These are phyloP conservation scores for Plantago elongata DNA, from an alignment of 257 asterid species.

Conservation along the genomic window DNA sequence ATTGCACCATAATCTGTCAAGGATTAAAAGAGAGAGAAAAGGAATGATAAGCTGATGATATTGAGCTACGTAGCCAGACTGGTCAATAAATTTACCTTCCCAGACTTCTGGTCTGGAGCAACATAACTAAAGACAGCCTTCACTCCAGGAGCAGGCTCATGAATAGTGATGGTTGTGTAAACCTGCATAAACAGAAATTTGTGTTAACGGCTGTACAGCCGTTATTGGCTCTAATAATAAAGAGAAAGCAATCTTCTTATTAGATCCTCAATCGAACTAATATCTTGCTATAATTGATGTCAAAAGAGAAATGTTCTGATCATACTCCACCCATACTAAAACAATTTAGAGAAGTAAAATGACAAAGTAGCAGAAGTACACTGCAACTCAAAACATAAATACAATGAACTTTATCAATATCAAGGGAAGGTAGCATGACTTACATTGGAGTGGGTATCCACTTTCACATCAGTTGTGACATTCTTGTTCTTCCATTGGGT, in stretches of 20 bases:
- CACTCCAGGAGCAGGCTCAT: constrained; percentile 96
- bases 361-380: constrained; percentile 1
- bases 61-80: too few relatives aligned
- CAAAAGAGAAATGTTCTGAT: not conserved
- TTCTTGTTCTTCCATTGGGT: constrained; percentile 69
- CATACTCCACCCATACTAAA: not conserved
- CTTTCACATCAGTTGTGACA: constrained; percentile 72
- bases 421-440: constrained; percentile 20
- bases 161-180: constrained; percentile 61
- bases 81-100: constrained; percentile 49
- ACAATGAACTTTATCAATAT: not conserved
- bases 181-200: constrained; percentile 40
- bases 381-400: not conserved
- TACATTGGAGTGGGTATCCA: constrained; percentile 66
- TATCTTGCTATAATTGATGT: not conserved
- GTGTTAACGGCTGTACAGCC: not conserved
- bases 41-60: too few relatives aligned
- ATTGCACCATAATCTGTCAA: too few relatives aligned
- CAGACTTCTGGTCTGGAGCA: constrained; percentile 88
- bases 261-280: too few relatives aligned
- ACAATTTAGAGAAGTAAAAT: not conserved
- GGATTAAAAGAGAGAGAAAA: too few relatives aligned
- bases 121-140: constrained; percentile 77
- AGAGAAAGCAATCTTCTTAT: too few relatives aligned
- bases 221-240: too few relatives aligned